Evolutionary conservation across 352 stramenopile species (phyloP).

Genomic region (Phytophthora uliginosa): DNA sequence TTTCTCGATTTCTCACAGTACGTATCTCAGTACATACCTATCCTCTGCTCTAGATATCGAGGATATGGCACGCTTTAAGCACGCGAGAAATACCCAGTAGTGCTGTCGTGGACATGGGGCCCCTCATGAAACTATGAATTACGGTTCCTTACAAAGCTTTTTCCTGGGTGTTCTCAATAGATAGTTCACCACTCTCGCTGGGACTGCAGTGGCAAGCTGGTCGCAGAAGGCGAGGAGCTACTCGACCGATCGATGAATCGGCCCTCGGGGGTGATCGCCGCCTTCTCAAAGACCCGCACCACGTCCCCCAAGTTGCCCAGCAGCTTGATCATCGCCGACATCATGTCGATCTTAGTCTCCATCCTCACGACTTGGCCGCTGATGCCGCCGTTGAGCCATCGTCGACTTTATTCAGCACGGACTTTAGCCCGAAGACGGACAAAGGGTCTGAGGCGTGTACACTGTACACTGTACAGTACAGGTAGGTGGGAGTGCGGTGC

Average conservation of each 20-base stretch:
- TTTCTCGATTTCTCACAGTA: no score
- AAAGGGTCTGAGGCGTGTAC: no score
- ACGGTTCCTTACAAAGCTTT: not conserved
- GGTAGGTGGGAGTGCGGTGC: no score
- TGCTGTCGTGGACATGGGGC: no score
- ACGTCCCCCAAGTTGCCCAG: not conserved
- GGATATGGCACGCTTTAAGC: no score
- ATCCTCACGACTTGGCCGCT: slow-evolving; percentile 6
- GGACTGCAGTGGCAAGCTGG: not conserved
- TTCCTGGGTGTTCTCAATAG: not conserved
- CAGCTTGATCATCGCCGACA: not conserved
- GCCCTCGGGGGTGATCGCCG: not conserved
- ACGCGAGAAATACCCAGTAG: no score
- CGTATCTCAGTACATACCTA: no score
- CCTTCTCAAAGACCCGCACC: not conserved
- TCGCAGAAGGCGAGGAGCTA: not conserved
- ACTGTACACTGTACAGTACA: no score
- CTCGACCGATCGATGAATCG: not conserved
- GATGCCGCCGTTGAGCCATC: not conserved
- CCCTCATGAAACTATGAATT: not conserved
- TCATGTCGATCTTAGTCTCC: slow-evolving; percentile 13
- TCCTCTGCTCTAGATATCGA: no score
- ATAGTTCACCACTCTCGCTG: not conserved
- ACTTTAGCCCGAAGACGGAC: no score
- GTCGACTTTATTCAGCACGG: no score